Evolutionary conservation across 148 eudicot genomes (phyloP).

Genomic region (Polygonum aviculare): DNA sequence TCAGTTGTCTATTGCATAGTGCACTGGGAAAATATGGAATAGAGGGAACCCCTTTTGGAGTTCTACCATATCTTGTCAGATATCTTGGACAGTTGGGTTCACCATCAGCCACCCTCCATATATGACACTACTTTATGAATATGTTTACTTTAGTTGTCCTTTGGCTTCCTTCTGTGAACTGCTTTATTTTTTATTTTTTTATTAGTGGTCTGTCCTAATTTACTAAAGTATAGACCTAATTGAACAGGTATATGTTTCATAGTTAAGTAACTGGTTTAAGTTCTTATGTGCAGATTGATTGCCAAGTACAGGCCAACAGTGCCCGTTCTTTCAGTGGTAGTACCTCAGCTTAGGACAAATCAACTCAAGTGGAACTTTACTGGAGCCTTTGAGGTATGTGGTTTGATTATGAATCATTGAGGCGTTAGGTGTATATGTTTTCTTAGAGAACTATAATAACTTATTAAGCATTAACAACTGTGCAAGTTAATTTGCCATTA

Average conservation of each 20-base stretch:
- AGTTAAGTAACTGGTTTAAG: not conserved
- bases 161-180: not conserved
- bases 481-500: conserved; percentile 17
- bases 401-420: conserved; percentile 9
- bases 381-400: conserved; percentile 93
- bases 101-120: not conserved
- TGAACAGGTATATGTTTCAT: not conserved
- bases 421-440: not conserved
- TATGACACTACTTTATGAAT: not conserved
- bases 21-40: not conserved
- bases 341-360: conserved; percentile 84
- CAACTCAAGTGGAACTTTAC: conserved; percentile 81
- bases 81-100: not conserved
- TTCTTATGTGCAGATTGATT: conserved; percentile 56
- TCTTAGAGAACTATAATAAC: conserved; percentile 10
- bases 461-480: conserved; percentile 13
- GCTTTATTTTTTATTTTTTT: not conserved
- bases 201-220: not conserved
- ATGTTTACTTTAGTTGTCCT: not conserved
- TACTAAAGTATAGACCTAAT: not conserved
- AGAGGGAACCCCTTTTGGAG: not conserved
- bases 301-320: conserved; percentile 95
- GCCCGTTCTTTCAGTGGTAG: conserved; percentile 91
- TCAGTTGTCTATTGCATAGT: not conserved
- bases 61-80: not conserved